phyloP scores from a whole-genome alignment of 805 yeast genomes.

The Wickerhamiella alocasiicola region DNA sequence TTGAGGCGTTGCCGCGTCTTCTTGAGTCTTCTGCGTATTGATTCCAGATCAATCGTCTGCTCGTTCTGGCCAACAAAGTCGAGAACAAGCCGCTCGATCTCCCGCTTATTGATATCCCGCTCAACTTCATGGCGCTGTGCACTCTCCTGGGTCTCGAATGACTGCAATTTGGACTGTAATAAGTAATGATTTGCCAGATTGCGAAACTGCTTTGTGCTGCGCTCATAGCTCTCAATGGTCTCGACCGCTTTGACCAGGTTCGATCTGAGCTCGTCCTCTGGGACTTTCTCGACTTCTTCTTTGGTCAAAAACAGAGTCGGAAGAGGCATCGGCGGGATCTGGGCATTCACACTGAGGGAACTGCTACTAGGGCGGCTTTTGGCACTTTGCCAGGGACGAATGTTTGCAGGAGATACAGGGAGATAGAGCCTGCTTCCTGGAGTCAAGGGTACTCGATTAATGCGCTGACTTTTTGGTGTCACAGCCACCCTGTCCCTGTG shows the following conservation, averaged over 20 bases:
- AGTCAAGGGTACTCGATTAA: slow-evolving; percentile 4
- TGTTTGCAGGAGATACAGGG: slow-evolving; percentile 3
- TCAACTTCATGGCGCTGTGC: slow-evolving; percentile 39
- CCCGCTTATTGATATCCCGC: slow-evolving; percentile 33
- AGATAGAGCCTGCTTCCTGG: slow-evolving; percentile 7
- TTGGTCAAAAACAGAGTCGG: slow-evolving; percentile 17
- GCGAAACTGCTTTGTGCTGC: slow-evolving; percentile 21
- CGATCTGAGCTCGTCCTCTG: slow-evolving; percentile 13
- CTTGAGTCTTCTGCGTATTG: slow-evolving; percentile 29
- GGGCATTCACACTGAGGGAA: slow-evolving; percentile 1
- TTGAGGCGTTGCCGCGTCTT: slow-evolving; percentile 33
- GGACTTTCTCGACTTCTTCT: slow-evolving; percentile 15
- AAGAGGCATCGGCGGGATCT: slow-evolving; percentile 20
- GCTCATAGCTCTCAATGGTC: slow-evolving; percentile 18
- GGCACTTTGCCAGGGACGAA: slow-evolving; percentile 1
- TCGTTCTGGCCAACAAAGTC: slow-evolving; percentile 29
- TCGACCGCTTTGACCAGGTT: slow-evolving; percentile 18
- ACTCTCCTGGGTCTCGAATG: slow-evolving; percentile 34
- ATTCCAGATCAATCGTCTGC: slow-evolving; percentile 28
- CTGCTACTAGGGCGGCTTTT: slow-evolving; percentile 4
- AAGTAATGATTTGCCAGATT: slow-evolving; percentile 18
- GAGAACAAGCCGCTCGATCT: slow-evolving; percentile 32
- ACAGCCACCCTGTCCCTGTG: neutral
- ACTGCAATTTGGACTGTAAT: slow-evolving; percentile 32
- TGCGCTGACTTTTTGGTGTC: slow-evolving; percentile 4